phyloP scores from a whole-genome alignment of 176 grass and related monocot species.

The Aegilops bicornis region DNA sequence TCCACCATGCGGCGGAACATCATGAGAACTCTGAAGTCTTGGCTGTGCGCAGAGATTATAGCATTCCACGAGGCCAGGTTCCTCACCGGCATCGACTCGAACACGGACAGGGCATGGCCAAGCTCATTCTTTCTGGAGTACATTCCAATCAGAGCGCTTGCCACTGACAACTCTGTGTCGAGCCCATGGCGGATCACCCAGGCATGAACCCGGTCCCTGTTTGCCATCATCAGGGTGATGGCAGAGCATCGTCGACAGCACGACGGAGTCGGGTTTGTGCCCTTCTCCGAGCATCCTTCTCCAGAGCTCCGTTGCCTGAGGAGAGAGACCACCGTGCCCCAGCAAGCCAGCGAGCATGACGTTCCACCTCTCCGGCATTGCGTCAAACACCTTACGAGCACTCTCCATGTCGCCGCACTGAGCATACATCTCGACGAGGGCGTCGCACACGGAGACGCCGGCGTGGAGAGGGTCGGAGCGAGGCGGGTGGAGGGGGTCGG shows the following conservation, averaged over 20 bases:
- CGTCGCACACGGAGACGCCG: slow-evolving; percentile 40
- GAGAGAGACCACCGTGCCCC: slow-evolving; percentile 24
- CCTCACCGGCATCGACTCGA: slow-evolving; percentile 45
- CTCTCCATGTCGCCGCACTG: slow-evolving; percentile 51
- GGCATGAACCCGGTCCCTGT: slow-evolving; percentile 41
- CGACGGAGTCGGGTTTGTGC: slow-evolving; percentile 20
- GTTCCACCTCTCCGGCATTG: slow-evolving; percentile 48
- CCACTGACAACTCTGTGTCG: slow-evolving; percentile 18
- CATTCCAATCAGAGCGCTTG: slow-evolving; percentile 50
- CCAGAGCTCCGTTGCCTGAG: slow-evolving; percentile 32
- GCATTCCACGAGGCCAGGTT: slow-evolving; percentile 60
- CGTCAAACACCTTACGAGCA: slow-evolving; percentile 45
- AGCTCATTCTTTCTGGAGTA: slow-evolving; percentile 46
- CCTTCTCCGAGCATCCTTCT: slow-evolving; percentile 41
- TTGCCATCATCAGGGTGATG: not conserved
- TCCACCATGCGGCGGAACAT: slow-evolving; percentile 46
- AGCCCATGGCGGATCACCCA: slow-evolving; percentile 58
- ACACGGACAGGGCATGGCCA: slow-evolving; percentile 27
- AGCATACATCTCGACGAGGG: slow-evolving; percentile 57
- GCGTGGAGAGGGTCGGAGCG: too few relatives aligned
- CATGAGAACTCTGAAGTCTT: not conserved
- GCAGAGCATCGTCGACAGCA: slow-evolving; percentile 49
- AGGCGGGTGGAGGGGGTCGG: too few relatives aligned
- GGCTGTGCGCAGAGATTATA: slow-evolving; percentile 41
- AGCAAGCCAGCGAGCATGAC: slow-evolving; percentile 50